Evolutionary conservation across 371 early-diverging fungal genomes (phyloP), one percentile per base, ranked within the genome.

Genomic region (Massospora cicadina): DNA sequence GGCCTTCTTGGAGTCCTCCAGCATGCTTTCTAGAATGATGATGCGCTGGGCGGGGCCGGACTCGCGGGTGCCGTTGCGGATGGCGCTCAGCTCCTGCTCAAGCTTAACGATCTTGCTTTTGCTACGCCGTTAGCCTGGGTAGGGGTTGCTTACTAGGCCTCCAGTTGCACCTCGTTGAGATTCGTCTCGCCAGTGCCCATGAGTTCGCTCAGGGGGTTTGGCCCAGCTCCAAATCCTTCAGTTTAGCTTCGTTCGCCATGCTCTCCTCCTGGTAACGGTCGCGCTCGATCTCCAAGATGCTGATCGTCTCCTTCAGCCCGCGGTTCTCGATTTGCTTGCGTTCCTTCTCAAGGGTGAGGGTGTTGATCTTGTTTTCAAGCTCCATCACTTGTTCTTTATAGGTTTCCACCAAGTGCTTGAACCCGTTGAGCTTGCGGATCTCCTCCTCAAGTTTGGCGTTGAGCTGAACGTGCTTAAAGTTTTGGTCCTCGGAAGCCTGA

Each of bases 361-460:
- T 68, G 60, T 79, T 81, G 67, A 81, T 86, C 69, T 84, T 84
- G 54, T 75, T 79, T 66, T 94, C 92, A 31, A 91, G 72, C 10
- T 72, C 69, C 2, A 80, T 72, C 33, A 91, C 80, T 69, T 90
- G 89, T 60, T 90, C 85, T 68, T 91, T 89, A 75, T 88, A 90
- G 24, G 85, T 83, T 65, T 91, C 91, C 80, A 90, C 83, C 57
- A 89, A 70, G 0, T 87, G 81, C 72, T 87, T 89, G 70, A 85
- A 85, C 2, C 80, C 82, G 26, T 81, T 75, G 0, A 89, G 77
- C 67, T 89, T 90, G 59, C 81, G 81, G 70, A 86, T 89, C 63
- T 95, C 91, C 13, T 91, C 90, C 73, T 93, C 91, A 29, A 93
- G 77, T 33, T 82, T 78, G 21, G 74, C 75, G 63, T 86, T 86